These are phyloP conservation scores for Aspergillus panamensis DNA, from an alignment of 495 filamentous ascomycete genomes.

Conservation along the genomic window DNA sequence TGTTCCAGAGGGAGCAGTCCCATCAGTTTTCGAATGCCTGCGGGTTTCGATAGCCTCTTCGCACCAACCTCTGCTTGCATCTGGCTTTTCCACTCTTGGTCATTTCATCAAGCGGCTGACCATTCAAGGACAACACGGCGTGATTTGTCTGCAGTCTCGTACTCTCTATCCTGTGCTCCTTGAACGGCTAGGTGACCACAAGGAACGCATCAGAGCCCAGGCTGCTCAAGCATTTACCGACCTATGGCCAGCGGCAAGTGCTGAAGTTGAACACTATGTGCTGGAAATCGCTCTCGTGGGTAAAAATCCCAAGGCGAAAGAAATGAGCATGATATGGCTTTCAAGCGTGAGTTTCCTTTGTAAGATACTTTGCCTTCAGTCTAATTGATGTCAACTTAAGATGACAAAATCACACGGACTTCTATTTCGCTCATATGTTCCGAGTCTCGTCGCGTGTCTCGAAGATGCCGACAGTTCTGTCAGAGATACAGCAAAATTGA, in stretches of 20 bases:
- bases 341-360: slow-evolving; percentile 50
- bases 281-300: slow-evolving; percentile 73
- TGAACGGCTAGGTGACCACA: slow-evolving; percentile 84
- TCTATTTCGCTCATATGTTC: slow-evolving; percentile 77
- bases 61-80: slow-evolving; percentile 62
- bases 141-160: slow-evolving; percentile 60
- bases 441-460: slow-evolving; percentile 74
- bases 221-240: slow-evolving; percentile 72
- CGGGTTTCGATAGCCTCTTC: slow-evolving; percentile 65
- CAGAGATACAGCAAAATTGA: slow-evolving; percentile 74
- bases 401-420: slow-evolving; percentile 75
- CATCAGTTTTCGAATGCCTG: slow-evolving; percentile 70
- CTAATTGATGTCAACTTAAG: slow-evolving; percentile 37
- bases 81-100: slow-evolving; percentile 78
- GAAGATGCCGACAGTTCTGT: slow-evolving; percentile 88
- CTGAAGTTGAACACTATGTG: slow-evolving; percentile 75
- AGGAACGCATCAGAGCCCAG: slow-evolving; percentile 71
- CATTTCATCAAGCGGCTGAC: slow-evolving; percentile 79
- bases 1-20: slow-evolving; percentile 70
- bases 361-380: slow-evolving; percentile 6
- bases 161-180: slow-evolving; percentile 67
- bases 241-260: slow-evolving; percentile 56
- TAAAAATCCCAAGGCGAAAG: slow-evolving; percentile 78
- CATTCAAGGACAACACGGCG: slow-evolving; percentile 71
- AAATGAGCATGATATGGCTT: slow-evolving; percentile 80